Base-by-base conservation (phyloP, 2,329 filamentous ascomycete species). In the Grosmannia huntii region DNA sequence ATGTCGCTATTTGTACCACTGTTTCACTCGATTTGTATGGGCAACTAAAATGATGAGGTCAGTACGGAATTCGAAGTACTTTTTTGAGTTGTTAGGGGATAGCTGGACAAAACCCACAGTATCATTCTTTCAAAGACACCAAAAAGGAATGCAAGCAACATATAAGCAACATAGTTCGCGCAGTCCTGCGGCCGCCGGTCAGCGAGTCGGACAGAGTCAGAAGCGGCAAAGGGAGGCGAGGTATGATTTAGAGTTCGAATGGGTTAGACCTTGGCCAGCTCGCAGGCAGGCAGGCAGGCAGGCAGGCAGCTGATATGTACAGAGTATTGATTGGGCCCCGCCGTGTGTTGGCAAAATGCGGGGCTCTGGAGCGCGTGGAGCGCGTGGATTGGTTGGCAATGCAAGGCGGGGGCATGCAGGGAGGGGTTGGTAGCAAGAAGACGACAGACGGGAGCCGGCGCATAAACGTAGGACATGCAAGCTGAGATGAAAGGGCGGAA, bases 341-440 rank as follows among this genome's bases (percentile, higher is more conserved):
- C 55, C 58, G 52, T 61, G 61, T 56, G 60, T 60, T 60, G 61
- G 58, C 60, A 62, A 56, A 48, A 53, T 33, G 56, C n/a, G 25
- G 25, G 57, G 41, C 28, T 23, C 21, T 44, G 7, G 56, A 46
- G 51, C 25, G 62, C 62, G 62, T 63, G 62, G 59, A 62, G 58
- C 33, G 28, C 54, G 25, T 1, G 57, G 60, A 63, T 63, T 63
- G 62, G 62, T 59, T 58, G 59, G 52, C 7, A 16, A 11, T 41
- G 28, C 31, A n/a, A 36, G 54, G 31, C 28, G 41, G 38, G 33
- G 52, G 23, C n/a, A 14, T 46, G 44, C 14, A 51, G 41, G 50
- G 23, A 50, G 52, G 41, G 53, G 53, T 31, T 46, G 53, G 36
- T 21, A 54, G 52, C 5, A 36, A 33, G 52, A 41, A 23, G 52